These are phyloP conservation scores for Peniophora sp. DNA, from an alignment of 1,284 basidiomycete species.

Conservation along the genomic window DNA sequence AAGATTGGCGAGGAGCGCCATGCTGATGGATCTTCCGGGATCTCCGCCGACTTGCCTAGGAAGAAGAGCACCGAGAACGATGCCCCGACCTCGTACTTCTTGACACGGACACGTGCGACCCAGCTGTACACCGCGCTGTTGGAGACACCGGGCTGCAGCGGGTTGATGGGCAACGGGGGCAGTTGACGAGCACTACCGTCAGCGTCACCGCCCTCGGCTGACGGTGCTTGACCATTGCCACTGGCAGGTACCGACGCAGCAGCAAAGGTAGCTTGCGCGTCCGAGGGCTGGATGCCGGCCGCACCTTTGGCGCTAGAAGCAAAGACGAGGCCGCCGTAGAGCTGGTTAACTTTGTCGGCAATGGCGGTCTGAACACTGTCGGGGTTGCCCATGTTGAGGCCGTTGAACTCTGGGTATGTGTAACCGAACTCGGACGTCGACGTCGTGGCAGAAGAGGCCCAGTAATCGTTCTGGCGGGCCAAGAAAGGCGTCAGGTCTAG, in stretches of 20 bases:
- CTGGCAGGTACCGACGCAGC: background rate
- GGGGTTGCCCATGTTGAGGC: slow-evolving; percentile 22
- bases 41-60: slow-evolving; percentile 22
- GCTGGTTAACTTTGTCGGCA: slow-evolving; percentile 20
- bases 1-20: slow-evolving; percentile 21
- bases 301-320: background rate
- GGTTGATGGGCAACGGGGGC: background rate
- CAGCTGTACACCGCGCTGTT: slow-evolving; percentile 22
- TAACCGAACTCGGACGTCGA: slow-evolving; percentile 24
- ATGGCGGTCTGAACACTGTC: slow-evolving; percentile 24
- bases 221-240: background rate
- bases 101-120: slow-evolving; percentile 31
- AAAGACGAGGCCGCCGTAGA: slow-evolving; percentile 12
- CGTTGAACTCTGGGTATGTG: slow-evolving; percentile 38
- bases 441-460: slow-evolving; percentile 19
- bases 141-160: background rate
- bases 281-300: background rate
- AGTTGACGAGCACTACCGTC: no score
- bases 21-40: slow-evolving; percentile 25
- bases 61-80: slow-evolving; percentile 36
- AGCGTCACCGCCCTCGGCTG: background rate
- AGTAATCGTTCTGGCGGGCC: slow-evolving; percentile 20
- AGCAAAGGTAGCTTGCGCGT: background rate
- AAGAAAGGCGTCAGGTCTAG: slow-evolving; percentile 25
- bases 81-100: slow-evolving; percentile 32